Evolutionary conservation across 805 yeast species (phyloP), one percentile per base, ranked within the genome.

Genomic region (baker's yeast (Saccharomyces cerevisiae)): DNA sequence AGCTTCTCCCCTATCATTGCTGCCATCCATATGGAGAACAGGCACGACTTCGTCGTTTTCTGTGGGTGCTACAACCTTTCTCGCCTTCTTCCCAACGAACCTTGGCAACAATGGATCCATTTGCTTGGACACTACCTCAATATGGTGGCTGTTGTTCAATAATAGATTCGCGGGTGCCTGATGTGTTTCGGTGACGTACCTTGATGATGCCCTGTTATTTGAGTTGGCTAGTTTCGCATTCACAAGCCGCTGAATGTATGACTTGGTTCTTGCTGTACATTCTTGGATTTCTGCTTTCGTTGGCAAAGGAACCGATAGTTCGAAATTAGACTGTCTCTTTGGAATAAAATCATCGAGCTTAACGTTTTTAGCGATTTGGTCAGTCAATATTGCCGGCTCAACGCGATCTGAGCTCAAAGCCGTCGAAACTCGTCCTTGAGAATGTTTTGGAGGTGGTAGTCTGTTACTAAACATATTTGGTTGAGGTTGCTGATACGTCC

Each of bases 41-140:
- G 96, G 94, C 1, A 89, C 80, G 0, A 85, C 79, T 1, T 88
- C 85, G 50, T 60, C 64, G 17, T 54, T 64, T 13, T 43, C 60
- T 0, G 83, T 77, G 43, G 81, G 83, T 4, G 94, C 86, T 30
- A 87, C 82, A 57, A 85, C 84, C 41, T 89, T 81, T 53, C 85
- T 76, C 48, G 71, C 75, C 64, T 83, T 84, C 70, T 85, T 83
- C 54, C 82, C 81, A 0, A 91, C 43, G 17, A 36, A 36, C 24
- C 43, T 83, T 0, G 97, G 97, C 36, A 88, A 82, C 79, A 91
- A 78, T 0, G 98, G 98, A 71, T 92, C 98, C 49, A 79, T 77
- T 21, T 54, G 57, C 27, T 59, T 36, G 11, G 43, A 36, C 2
- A 36, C 43, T 9, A 36, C 43, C 17, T 36, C 43, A 36, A 36